Conservation (phyloP, 192 early-diverging fungal species). For the Mortierella claussenii region DNA sequence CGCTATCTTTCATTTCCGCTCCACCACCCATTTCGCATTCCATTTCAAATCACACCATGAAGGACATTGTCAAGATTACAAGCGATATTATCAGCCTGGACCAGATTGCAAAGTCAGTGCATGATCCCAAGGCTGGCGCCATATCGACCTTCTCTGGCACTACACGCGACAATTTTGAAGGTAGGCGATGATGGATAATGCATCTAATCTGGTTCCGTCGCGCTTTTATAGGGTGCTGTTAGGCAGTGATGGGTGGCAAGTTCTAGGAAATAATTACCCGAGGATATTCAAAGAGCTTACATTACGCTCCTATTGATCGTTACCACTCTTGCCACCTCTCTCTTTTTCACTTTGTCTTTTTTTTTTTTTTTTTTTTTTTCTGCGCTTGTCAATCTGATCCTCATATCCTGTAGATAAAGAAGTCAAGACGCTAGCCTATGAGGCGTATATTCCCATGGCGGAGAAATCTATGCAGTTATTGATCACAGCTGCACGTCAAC, state of each 20-base stretch:
- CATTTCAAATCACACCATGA: too few species aligned
- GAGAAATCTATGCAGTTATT: conserved; percentile 71
- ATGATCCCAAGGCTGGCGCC: conserved; percentile 81
- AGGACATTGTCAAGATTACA: conserved; percentile 65
- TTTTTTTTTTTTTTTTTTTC: background rate
- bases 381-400: too few species aligned
- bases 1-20: too few species aligned
- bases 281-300: too few species aligned
- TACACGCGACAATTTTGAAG: conserved; percentile 84
- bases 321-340: background rate
- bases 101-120: conserved; percentile 68
- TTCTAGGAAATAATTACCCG: too few species aligned
- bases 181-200: too few species aligned
- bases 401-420: conserved; percentile 68
- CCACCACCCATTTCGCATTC: too few species aligned
- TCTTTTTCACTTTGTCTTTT: background rate
- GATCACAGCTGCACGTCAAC: conserved; percentile 69
- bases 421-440: conserved; percentile 84
- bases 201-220: too few species aligned
- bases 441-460: conserved; percentile 91
- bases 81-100: conserved; percentile 68
- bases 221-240: background rate
- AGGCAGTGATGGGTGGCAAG: too few species aligned
- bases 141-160: conserved; percentile 91
- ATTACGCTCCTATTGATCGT: too few species aligned